Percentiles rank a stretch among this genome's conserved stretches.
Conservation (phyloP, 345 rosid genomes). For the Salix suchowensis region DNA sequence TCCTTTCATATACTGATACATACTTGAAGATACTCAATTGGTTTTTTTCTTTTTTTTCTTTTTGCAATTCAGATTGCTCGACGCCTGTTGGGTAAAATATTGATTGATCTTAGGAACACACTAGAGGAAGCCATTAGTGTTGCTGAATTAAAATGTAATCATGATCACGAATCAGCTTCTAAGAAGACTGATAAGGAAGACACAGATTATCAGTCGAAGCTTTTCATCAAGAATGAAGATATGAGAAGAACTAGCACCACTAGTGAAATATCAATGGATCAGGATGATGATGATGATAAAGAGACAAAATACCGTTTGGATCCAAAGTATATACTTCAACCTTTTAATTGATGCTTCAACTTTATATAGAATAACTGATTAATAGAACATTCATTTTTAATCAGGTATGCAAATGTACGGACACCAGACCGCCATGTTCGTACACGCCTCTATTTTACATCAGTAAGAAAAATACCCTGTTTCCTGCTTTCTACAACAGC, state of each 20-base stretch:
- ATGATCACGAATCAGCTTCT: constrained; percentile 50
- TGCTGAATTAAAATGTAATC: constrained; percentile 74
- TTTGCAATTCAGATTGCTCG: constrained; percentile 67
- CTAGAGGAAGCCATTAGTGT: constrained; percentile 93
- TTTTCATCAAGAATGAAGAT: constrained; percentile 53
- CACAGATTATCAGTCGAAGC: constrained; percentile 46
- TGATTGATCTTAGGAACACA: constrained; percentile 95
- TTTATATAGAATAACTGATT: background rate
- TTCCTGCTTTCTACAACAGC: background rate
- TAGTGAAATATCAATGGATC: constrained; percentile 61
- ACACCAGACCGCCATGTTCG: constrained; percentile 98
- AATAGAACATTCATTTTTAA: constrained; percentile 9
- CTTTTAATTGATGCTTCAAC: constrained; percentile 1
- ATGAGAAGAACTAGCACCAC: constrained; percentile 49
- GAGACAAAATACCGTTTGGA: constrained; percentile 95
- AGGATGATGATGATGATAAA: constrained; percentile 90
- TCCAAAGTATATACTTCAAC: constrained; percentile 56
- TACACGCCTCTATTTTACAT: constrained; percentile 97
- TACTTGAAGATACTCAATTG: background rate
- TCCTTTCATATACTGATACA: background rate
- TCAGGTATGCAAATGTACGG: constrained; percentile 94
- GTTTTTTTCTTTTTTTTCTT: background rate
- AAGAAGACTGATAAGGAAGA: constrained; percentile 49
- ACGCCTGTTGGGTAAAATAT: constrained; percentile 87
- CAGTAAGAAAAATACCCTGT: constrained; percentile 55